Percentiles rank a stretch among this genome's conserved stretches.
phyloP scores from a whole-genome alignment of 129 eudicot genomes.

The Tagetes patula region DNA sequence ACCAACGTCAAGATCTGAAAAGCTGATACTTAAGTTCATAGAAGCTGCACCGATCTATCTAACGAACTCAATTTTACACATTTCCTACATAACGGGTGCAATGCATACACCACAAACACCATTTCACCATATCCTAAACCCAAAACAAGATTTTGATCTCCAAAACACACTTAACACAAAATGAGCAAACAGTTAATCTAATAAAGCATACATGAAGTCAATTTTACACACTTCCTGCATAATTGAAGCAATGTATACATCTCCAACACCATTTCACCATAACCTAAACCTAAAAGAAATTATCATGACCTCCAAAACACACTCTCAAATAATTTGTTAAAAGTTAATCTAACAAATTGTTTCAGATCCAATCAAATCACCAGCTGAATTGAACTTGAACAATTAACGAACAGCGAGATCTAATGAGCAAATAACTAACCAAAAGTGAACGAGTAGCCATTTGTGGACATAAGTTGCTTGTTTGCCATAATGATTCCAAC shows the following conservation, averaged over 20 bases:
- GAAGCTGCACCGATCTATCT: conserved; percentile 11
- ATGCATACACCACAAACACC: conserved; percentile 7
- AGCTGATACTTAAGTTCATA: background rate
- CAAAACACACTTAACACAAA: background rate
- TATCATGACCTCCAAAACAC: no score
- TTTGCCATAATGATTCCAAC: conserved; percentile 97
- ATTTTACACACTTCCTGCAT: no score
- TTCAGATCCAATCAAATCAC: conserved; percentile 15
- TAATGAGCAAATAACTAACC: conserved; percentile 39
- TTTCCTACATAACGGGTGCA: conserved; percentile 2
- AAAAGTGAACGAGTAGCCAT: conserved; percentile 68
- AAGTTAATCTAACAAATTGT: background rate
- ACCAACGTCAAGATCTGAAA: conserved; percentile 14
- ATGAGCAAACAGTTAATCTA: background rate
- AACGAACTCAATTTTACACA: conserved; percentile 9
- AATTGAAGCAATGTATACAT: no score
- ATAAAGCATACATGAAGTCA: background rate
- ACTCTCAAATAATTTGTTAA: no score
- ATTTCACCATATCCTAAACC: background rate
- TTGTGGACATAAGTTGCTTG: conserved; percentile 82
- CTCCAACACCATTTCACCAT: no score
- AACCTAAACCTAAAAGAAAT: no score
- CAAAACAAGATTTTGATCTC: conserved; percentile 5
- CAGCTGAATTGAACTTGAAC: background rate
- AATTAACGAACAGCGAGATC: conserved; percentile 19